Conservation (phyloP, 2,329 filamentous ascomycete species). For the Stagonosporopsis vannaccii region DNA sequence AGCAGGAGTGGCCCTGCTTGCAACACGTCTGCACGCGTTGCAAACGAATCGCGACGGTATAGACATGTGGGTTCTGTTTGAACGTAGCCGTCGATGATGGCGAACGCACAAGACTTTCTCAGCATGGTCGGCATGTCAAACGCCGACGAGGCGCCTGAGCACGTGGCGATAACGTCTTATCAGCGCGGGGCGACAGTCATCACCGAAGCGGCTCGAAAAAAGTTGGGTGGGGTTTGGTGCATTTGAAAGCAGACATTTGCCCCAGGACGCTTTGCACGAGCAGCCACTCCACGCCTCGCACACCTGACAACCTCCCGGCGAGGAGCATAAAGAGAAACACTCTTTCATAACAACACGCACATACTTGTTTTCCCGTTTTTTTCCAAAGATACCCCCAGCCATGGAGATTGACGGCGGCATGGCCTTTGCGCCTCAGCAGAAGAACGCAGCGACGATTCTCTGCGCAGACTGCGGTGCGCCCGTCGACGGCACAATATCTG, state of each 20-base stretch:
- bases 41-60: constrained; percentile 34
- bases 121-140: constrained; percentile 18
- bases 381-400: constrained; percentile 19
- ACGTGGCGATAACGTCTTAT: constrained; percentile 42
- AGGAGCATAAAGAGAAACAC: constrained; percentile 3
- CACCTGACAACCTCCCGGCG: not conserved
- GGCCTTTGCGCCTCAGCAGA: constrained; percentile 49
- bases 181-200: constrained; percentile 20
- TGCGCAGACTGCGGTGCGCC: constrained; percentile 97
- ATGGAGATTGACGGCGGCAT: constrained; percentile 54
- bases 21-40: constrained; percentile 28
- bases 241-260: constrained; percentile 41
- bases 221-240: constrained; percentile 39
- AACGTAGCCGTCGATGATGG: constrained; percentile 4
- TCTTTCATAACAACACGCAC: not conserved
- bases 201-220: constrained; percentile 25
- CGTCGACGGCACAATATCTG: constrained; percentile 86
- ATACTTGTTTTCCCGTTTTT: not conserved
- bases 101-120: constrained; percentile 14
- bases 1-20: constrained; percentile 8
- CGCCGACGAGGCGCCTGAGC: constrained; percentile 23
- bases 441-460: constrained; percentile 74
- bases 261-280: constrained; percentile 17
- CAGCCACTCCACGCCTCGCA: constrained; percentile 6
- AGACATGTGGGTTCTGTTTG: constrained; percentile 32